phyloP scores from a whole-genome alignment of 768 basidiomycete species.

The Kwoniella pini region DNA sequence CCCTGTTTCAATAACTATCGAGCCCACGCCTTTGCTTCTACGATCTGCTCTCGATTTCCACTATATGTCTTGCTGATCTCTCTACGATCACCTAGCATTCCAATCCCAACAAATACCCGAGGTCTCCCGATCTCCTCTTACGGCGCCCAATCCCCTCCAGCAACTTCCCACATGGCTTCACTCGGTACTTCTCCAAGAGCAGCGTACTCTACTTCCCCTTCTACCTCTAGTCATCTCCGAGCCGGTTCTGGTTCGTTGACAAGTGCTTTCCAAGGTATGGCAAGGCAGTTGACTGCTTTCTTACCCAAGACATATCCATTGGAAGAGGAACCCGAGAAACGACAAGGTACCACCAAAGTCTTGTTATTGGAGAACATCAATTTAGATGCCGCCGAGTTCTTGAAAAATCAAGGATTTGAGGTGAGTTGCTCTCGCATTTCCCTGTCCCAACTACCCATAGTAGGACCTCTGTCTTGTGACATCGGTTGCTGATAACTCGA shows the following conservation, averaged over 20 bases:
- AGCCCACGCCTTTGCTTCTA: too few species aligned
- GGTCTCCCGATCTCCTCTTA: slow-evolving; percentile 43
- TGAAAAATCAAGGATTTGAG: slow-evolving; percentile 76
- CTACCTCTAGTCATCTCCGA: slow-evolving; percentile 2
- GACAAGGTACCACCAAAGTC: slow-evolving; percentile 73
- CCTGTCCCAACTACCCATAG: too few species aligned
- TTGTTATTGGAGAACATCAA: slow-evolving; percentile 95
- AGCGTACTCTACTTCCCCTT: slow-evolving; percentile 34
- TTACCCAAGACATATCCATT: slow-evolving; percentile 40
- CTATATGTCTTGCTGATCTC: too few species aligned
- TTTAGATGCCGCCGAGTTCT: slow-evolving; percentile 76
- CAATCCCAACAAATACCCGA: slow-evolving; percentile 53
- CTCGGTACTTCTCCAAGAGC: slow-evolving; percentile 18
- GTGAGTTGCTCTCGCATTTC: slow-evolving; percentile 36
- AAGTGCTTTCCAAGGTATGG: slow-evolving; percentile 17
- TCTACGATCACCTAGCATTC: slow-evolving; percentile 40
- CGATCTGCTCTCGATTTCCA: too few species aligned
- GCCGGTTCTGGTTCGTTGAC: slow-evolving; percentile 4
- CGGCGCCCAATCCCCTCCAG: slow-evolving; percentile 37
- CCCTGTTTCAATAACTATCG: too few species aligned
- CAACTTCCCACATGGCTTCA: slow-evolving; percentile 12
- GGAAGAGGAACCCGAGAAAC: slow-evolving; percentile 34
- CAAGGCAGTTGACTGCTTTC: slow-evolving; percentile 46
- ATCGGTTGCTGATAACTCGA: too few species aligned
- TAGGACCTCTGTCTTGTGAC: too few species aligned